A percentile compares a stretch with the other conserved stretches of the same genome.
phyloP scores from a whole-genome alignment of 2,329 filamentous ascomycete genomes.

The Albophoma yamanashiensis region DNA sequence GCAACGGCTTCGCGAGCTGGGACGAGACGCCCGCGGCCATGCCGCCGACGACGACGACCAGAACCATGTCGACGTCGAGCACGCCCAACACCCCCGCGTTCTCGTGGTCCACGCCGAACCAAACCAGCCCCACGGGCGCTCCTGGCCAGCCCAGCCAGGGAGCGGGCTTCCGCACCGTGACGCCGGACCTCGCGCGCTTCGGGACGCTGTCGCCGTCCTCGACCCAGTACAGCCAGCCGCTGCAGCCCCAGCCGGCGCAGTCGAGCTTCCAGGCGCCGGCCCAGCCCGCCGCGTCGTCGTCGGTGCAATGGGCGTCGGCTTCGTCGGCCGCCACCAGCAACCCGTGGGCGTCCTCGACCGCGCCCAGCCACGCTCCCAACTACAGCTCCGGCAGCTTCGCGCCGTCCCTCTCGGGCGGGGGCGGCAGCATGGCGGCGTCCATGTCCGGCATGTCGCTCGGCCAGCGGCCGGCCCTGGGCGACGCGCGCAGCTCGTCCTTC shows the following conservation, averaged over 20 bases:
- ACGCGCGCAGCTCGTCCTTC: conserved; percentile 35
- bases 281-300: conserved; percentile 18
- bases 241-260: conserved; percentile 30
- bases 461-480: conserved; percentile 25
- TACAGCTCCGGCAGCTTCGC: conserved; percentile 10
- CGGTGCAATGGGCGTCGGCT: conserved; percentile 41
- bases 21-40: conserved; percentile 28
- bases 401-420: conserved; percentile 14
- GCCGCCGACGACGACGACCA: conserved; percentile 18
- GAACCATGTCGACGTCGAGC: conserved; percentile 19
- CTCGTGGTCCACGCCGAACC: conserved; percentile 52
- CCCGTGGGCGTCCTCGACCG: conserved; percentile 35
- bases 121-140: conserved; percentile 22
- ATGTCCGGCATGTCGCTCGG: conserved; percentile 39
- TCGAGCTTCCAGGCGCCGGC: conserved; percentile 15
- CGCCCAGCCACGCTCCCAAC: conserved; percentile 13
- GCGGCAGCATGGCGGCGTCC: conserved; percentile 23
- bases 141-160: conserved; percentile 24
- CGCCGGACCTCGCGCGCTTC: conserved; percentile 46
- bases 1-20: conserved; percentile 38
- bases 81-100: conserved; percentile 40
- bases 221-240: conserved; percentile 53
- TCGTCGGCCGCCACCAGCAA: conserved; percentile 26
- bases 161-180: conserved; percentile 42
- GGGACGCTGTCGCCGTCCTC: conserved; percentile 44